Conservation (phyloP, 2,329 filamentous ascomycete genomes). For the Fonsecaea pedrosoi region DNA sequence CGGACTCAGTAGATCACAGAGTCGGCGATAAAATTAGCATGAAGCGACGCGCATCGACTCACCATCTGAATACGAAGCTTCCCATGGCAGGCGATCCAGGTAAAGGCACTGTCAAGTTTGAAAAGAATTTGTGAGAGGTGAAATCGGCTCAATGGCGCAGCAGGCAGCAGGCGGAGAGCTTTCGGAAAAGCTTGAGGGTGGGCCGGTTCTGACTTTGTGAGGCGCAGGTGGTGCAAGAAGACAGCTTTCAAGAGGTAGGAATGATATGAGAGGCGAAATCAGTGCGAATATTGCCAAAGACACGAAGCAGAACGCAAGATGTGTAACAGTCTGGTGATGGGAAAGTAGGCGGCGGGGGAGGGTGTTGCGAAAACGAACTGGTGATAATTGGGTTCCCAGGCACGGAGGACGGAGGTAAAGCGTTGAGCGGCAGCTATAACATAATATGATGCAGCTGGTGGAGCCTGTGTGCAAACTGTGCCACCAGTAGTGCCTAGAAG, state of each 20-base stretch:
- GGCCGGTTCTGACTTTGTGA: conserved; percentile 40
- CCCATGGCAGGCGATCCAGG: conserved; percentile 32
- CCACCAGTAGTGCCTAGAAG: not conserved
- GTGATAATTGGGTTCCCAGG: not conserved
- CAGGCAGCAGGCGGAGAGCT: conserved; percentile 32
- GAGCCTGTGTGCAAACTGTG: conserved; percentile 8
- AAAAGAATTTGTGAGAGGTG: conserved; percentile 8
- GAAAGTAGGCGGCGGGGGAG: conserved; percentile 4
- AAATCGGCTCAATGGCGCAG: conserved; percentile 20
- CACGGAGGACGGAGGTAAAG: conserved; percentile 8
- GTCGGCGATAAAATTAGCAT: not conserved
- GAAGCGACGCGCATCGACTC: conserved; percentile 20
- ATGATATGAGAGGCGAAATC: not conserved
- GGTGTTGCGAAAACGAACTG: not conserved
- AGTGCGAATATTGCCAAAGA: not conserved
- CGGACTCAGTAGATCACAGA: conserved; percentile 19
- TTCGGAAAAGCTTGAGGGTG: conserved; percentile 30
- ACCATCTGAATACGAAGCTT: conserved; percentile 41
- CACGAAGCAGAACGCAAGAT: conserved; percentile 2
- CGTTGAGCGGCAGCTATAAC: conserved; percentile 10
- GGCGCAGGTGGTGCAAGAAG: conserved; percentile 44
- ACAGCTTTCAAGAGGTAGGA: conserved; percentile 35
- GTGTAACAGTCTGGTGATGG: conserved; percentile 3
- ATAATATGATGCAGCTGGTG: conserved; percentile 24
- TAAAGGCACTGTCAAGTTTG: conserved; percentile 7